phyloP scores from a whole-genome alignment of 2,329 filamentous ascomycete genomes.

The Nannizziopsis barbatae region DNA sequence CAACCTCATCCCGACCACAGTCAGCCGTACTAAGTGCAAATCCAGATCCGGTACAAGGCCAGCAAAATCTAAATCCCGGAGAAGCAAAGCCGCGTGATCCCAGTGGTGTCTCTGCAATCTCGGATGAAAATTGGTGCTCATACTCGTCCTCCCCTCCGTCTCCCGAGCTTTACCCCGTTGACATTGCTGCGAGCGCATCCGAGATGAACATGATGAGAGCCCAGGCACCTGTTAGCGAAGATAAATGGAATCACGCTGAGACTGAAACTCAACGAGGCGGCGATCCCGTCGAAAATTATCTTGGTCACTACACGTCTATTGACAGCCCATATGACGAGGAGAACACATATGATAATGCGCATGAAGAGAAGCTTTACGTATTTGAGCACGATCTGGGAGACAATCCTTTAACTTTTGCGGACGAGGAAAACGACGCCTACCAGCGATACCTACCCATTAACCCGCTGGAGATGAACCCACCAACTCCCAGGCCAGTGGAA shows the following conservation, averaged over 20 bases:
- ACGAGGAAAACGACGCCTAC: slow-evolving; percentile 25
- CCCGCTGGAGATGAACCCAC: slow-evolving; percentile 38
- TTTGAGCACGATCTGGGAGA: slow-evolving; percentile 29
- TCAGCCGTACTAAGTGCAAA: slow-evolving; percentile 24
- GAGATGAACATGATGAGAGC: background rate
- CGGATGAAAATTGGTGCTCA: slow-evolving; percentile 33
- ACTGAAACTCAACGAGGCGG: slow-evolving; percentile 13
- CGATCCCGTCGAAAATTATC: slow-evolving; percentile 26
- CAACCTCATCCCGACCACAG: slow-evolving; percentile 24
- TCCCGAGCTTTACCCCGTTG: slow-evolving; percentile 7
- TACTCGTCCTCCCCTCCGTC: slow-evolving; percentile 29
- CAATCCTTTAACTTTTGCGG: slow-evolving; percentile 26
- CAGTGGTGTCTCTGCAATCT: slow-evolving; percentile 26
- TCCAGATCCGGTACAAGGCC: slow-evolving; percentile 19
- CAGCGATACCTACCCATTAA: slow-evolving; percentile 25
- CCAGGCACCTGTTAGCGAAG: slow-evolving; percentile 15
- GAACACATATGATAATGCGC: slow-evolving; percentile 14
- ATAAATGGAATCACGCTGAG: slow-evolving; percentile 6
- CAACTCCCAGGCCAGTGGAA: slow-evolving; percentile 31
- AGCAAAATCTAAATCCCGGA: slow-evolving; percentile 15
- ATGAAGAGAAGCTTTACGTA: slow-evolving; percentile 18
- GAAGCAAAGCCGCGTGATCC: slow-evolving; percentile 25
- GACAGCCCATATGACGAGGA: slow-evolving; percentile 26
- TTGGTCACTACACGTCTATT: slow-evolving; percentile 30
- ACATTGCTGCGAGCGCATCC: background rate